Percentiles rank a stretch among this genome's conserved stretches.
phyloP scores from a whole-genome alignment of 2,329 filamentous ascomycete genomes.

The Penicillium sp. region DNA sequence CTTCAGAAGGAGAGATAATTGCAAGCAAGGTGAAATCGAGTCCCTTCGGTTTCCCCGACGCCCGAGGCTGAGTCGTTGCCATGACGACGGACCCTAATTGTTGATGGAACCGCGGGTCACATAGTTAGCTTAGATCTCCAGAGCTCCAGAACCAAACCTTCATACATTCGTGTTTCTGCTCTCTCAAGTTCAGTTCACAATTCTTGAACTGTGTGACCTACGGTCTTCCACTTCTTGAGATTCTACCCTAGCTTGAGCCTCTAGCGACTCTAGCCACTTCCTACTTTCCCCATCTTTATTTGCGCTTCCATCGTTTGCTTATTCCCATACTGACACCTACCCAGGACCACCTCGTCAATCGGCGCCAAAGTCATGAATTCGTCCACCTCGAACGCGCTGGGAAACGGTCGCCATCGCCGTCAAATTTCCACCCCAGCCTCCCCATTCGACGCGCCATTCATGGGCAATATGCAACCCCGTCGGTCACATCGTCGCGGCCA shows the following conservation, averaged over 20 bases:
- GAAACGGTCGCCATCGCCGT: constrained; percentile 73
- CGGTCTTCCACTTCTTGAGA: background rate
- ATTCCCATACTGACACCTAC: constrained; percentile 50
- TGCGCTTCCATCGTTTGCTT: constrained; percentile 33
- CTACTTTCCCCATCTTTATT: constrained; percentile 14
- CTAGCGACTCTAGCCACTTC: constrained; percentile 19
- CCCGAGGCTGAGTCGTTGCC: constrained; percentile 29
- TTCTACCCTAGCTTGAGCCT: constrained; percentile 3
- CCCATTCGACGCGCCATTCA: constrained; percentile 69
- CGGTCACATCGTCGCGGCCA: constrained; percentile 72
- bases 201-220: constrained; percentile 10
- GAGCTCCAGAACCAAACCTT: constrained; percentile 27
- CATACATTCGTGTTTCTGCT: constrained; percentile 29
- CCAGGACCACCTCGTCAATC: constrained; percentile 53
- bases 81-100: constrained; percentile 39
- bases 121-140: constrained; percentile 26
- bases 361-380: constrained; percentile 31
- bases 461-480: constrained; percentile 49
- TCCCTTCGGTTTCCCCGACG: constrained; percentile 31
- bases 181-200: constrained; percentile 12
- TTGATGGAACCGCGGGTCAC: constrained; percentile 38
- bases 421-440: constrained; percentile 76
- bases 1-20: constrained; percentile 1
- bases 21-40: constrained; percentile 18
- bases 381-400: constrained; percentile 22